Base-by-base conservation (phyloP, 495 filamentous ascomycete genomes). In the Aspergillus nidulans region DNA sequence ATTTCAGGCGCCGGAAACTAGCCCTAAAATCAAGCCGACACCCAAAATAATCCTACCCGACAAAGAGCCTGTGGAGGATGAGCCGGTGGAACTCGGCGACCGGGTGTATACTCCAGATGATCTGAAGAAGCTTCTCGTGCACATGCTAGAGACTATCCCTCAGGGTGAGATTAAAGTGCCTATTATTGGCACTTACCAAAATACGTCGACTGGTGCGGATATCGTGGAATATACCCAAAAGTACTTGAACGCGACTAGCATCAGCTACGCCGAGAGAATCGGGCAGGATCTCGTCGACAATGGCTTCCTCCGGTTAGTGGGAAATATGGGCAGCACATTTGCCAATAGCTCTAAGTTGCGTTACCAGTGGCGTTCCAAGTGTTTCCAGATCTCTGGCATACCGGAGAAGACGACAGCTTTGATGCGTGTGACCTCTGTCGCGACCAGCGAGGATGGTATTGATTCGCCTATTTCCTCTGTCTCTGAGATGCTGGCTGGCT, bases 331-430 rank as follows among this genome's bases (percentile, higher is more conserved):
- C 24, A 97, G 82, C 68, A 89, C 86, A 8, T 99, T 99, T 63
- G 91, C 92, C 55, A 99, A 99, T 72, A 97, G 91, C 74, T 92
- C 92, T 41, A 91, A 87, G 73, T 86, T 97, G 84, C 88, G 88
- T 65, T 99, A 97, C 68, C 94, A 99, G 69, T 99, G 95, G 95
- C 85, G 89, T 40, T 81, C 91, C 2, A 95, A 89, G 70, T 88
- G 87, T 0, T 97, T 96, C 71, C 85, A 96, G 65, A 68, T 90
- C 38, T 84, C 90, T 24, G 91, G 91, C 3, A 78, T 97, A 42
- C 90, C 89, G 1, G 91, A 95, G 68, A 95, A 89, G 76, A 95
- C 92, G 69, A 82, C 80, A 52, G 60, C 85, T 6, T 56, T 89
- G 34, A 79, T 81, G 50, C 83, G 92, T 47, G 85, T 86, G 0